Base-by-base conservation (phyloP, 768 basidiomycete genomes). In the Kwoniella botswanensis region DNA sequence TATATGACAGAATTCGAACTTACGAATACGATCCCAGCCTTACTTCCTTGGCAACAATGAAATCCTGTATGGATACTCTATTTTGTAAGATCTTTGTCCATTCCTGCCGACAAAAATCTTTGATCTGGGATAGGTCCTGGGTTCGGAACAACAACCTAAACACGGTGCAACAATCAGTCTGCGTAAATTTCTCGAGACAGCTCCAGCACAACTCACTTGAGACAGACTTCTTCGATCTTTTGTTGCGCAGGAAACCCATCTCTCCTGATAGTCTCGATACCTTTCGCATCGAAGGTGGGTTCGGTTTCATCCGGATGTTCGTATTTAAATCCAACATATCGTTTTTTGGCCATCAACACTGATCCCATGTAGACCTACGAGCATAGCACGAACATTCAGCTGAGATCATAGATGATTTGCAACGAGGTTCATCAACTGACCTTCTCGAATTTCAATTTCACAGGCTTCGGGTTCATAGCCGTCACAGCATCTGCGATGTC, bases 381-480 rank as follows among this genome's bases (percentile, higher is more conserved):
- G 3, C 18, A 13, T 21, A 17, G 4, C 56, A 73, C 63, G 73
- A 68, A 67, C 65, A 22, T 22, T 65, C 24, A 44, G 2, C n/a
- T 57, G 21, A 15, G 9, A 57, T 21, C 7, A 5, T 18, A 24
- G 22, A 13, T 3, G 54, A 43, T 1, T 26, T 26, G 26, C 26
- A 26, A 26, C 26, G 26, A 26, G 26, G 26, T 4, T 26, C 26
- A 26, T 26, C 26, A 18, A 41, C 82, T 35, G 62, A 91, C 94
- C 89, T 99, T 99, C 83, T 99, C 97, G 75, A 99, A 98, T 84
- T 98, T 98, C 68, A 99, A 88, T 84, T 96, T 98, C 76, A 99
- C 85, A 0, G 96, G 97, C 4, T 89, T 86, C 0, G 96, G 97
- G 76, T 98, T 98, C 83, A 89, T 84, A 1, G 88, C 86, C 2